phyloP scores from a whole-genome alignment of 257 asterid species.

The Eustoma russellianum region DNA sequence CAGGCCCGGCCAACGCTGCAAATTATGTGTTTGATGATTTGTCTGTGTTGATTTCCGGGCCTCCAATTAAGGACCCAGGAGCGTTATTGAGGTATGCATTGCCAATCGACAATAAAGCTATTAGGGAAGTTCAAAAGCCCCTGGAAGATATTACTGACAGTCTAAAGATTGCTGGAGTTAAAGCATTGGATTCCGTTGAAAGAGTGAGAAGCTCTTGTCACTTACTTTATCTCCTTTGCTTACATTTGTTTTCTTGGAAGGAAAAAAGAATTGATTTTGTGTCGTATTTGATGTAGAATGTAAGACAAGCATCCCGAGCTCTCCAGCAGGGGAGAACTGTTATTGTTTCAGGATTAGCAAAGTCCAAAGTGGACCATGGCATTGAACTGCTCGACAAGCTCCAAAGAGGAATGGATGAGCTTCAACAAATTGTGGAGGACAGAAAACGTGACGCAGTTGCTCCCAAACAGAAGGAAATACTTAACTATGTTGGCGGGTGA shows the following conservation, averaged over 20 bases:
- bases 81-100: slow-evolving; percentile 81
- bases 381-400: slow-evolving; percentile 67
- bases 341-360: slow-evolving; percentile 80
- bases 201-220: slow-evolving; percentile 44
- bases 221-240: neutral
- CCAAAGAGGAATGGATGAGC: slow-evolving; percentile 73
- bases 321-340: slow-evolving; percentile 64
- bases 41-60: slow-evolving; percentile 87
- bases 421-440: slow-evolving; percentile 67
- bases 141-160: slow-evolving; percentile 95
- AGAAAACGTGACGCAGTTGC: slow-evolving; percentile 68
- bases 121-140: slow-evolving; percentile 95
- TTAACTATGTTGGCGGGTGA: slow-evolving; percentile 94
- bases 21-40: slow-evolving; percentile 69
- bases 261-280: neutral
- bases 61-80: slow-evolving; percentile 96
- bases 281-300: slow-evolving; percentile 40
- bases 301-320: slow-evolving; percentile 71
- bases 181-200: slow-evolving; percentile 83
- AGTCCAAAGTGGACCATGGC: slow-evolving; percentile 77
- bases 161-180: slow-evolving; percentile 72
- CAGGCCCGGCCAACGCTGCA: slow-evolving; percentile 39
- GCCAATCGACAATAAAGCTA: slow-evolving; percentile 90
- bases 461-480: slow-evolving; percentile 94
- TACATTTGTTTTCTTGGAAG: neutral